Base-by-base conservation (phyloP, 495 filamentous ascomycete species). In the Chaetomium tenue region DNA sequence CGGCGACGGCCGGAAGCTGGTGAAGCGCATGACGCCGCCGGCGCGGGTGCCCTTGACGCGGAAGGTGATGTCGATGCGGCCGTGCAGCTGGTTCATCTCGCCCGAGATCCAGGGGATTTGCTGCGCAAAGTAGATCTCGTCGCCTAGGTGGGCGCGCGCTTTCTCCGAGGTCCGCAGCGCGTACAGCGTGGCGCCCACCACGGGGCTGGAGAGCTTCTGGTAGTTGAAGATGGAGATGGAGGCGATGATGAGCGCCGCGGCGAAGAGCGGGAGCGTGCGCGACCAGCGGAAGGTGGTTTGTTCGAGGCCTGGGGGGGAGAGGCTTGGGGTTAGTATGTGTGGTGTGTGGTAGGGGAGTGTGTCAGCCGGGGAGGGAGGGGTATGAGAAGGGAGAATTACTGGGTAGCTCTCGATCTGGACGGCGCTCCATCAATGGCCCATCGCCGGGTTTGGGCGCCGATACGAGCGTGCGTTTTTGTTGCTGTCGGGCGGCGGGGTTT, bases 151-250 rank as follows among this genome's bases (percentile, higher is more conserved):
- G 63, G 87, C 86, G 58, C 91, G 86, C 42, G 92, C 94, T 59
- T 80, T 76, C 8, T 83, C 77, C 53, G 88, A 90, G 15, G 89
- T 95, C 60, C 94, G 90, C 50, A 98, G 83, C 0, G 93, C 88
- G 80, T 97, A 98, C 2, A 98, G 83, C 7, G 91, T 93, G 51
- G 89, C 90, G 63, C 83, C 86, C 5, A 97, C 91, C 15, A 97
- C 86, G 59, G 88, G 89, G 20, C 86, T 89, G 3, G 89, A 91
- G 3, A 86, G 83, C 73, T 97, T 97, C 71, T 98, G 93, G 83
- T 98, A 98, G 81, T 98, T 98, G 88, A 98, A 98, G 74, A 96
- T 94, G 50, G 86, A 90, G 44, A 94, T 78, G 64, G 88, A 86
- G 57, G 86, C 87, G 22, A 79, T 79, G 39, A 84, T 84, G 58